A percentile compares a stretch with the other conserved stretches of the same genome.
Conservation (phyloP, 140 eudicot genomes). For the Ambrosia hybrid region DNA sequence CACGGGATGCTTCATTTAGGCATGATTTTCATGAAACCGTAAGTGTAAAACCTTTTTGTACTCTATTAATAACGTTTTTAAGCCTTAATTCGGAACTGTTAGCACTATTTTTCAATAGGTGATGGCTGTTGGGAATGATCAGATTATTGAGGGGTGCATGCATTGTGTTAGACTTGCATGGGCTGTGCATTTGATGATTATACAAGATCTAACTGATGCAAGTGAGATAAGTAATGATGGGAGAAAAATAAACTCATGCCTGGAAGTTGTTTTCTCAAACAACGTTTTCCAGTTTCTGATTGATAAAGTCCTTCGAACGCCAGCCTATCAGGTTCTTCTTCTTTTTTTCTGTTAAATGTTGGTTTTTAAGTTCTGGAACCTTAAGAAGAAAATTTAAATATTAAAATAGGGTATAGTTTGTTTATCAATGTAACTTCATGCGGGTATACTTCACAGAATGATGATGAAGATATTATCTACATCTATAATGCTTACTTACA, state of each 20-base stretch:
- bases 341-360: slow-evolving; percentile 9
- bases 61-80: neutral
- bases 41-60: slow-evolving; percentile 32
- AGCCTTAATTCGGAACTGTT: slow-evolving; percentile 13
- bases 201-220: slow-evolving; percentile 61
- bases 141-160: slow-evolving; percentile 70
- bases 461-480: slow-evolving; percentile 92
- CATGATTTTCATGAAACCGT: slow-evolving; percentile 80
- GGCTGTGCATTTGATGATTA: slow-evolving; percentile 82
- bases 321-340: slow-evolving; percentile 79
- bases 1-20: slow-evolving; percentile 74
- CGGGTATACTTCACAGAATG: slow-evolving; percentile 58
- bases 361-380: neutral
- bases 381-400: slow-evolving; percentile 1
- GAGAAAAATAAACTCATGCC: slow-evolving; percentile 61
- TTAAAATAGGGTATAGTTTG: slow-evolving; percentile 5
- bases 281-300: slow-evolving; percentile 84
- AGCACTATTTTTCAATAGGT: slow-evolving; percentile 46
- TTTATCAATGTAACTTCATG: slow-evolving; percentile 9
- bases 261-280: slow-evolving; percentile 76
- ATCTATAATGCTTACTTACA: slow-evolving; percentile 92
- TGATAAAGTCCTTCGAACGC: slow-evolving; percentile 74
- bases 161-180: slow-evolving; percentile 90
- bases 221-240: slow-evolving; percentile 57
- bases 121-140: slow-evolving; percentile 65